Base-by-base conservation (phyloP, 2,329 filamentous ascomycete species). In the Rhynchosporium graminicola region DNA sequence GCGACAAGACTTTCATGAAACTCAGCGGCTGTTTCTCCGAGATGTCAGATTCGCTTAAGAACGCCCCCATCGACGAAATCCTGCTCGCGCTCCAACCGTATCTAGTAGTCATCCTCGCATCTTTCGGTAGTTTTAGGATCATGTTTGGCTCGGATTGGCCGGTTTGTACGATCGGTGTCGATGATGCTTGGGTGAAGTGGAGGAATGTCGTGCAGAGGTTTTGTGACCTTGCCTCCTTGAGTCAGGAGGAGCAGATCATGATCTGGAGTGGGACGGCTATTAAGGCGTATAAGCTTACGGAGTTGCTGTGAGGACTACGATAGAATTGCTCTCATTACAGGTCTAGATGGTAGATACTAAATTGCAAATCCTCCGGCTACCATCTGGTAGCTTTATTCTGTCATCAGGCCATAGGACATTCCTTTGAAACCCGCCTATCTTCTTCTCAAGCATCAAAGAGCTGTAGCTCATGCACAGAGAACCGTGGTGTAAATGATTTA, bases 101-200 rank as follows among this genome's bases (percentile, higher is more conserved):
- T 88, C 82, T 91, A 2, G 83, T 87, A 64, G 84, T 88, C 58
- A 78, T 93, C 0, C 83, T 96, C 58, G 83, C 86, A 33, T 83
- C 83, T 1, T 97, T 97, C 72, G 87, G 89, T 1, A 78, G 89
- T 0, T 74, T 79, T 28, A 82, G 91, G 66, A 82, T 95, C 73
- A 92, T 98, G 88, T 97, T 95, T 76, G 93, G 89, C 29, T 93
- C 89, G 67, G 92, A 97, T 76, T 98, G 94, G 94, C 93, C 94
- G 2, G 88, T 97, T 0, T 96, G 92, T 77, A 93, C 91, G 65
- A 78, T 91, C 40, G 84, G 84, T 0, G 77, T 79, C 48, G 69
- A 74, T 33, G 72, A 72, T 28, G 87, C 90, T 38, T 97, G 92
- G 92, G 77, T 78, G 42, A 84, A 88, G 69, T 97, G 93, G 93